phyloP scores from a whole-genome alignment of 2,329 filamentous ascomycete species.

The Verticillium zaregamsianum region DNA sequence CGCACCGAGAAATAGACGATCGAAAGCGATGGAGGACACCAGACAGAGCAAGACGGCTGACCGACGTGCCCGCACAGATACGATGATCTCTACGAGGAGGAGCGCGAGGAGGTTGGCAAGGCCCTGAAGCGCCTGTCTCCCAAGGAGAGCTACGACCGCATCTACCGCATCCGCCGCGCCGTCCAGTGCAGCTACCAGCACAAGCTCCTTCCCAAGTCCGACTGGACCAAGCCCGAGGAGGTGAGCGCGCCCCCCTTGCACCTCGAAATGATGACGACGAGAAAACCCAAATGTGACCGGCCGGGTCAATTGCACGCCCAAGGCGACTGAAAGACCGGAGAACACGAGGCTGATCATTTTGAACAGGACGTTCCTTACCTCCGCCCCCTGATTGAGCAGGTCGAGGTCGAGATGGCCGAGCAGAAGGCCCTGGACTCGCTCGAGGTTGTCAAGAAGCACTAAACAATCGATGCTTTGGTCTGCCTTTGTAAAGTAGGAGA shows the following conservation, averaged over 20 bases:
- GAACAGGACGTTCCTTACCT: conserved; percentile 51
- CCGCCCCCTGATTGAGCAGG: conserved; percentile 44
- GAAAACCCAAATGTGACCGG: neutral
- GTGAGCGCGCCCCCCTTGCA: conserved; percentile 24
- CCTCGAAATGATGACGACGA: neutral
- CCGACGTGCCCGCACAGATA: conserved; percentile 49
- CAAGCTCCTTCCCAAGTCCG: conserved; percentile 58
- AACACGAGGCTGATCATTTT: conserved; percentile 7
- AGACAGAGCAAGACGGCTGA: neutral
- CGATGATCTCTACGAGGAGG: conserved; percentile 94
- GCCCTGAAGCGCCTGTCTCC: conserved; percentile 87
- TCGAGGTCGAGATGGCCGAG: conserved; percentile 47
- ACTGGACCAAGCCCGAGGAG: conserved; percentile 57
- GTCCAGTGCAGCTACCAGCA: conserved; percentile 69
- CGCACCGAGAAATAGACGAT: neutral
- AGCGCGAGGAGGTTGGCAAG: conserved; percentile 79
- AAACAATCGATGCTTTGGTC: conserved; percentile 8
- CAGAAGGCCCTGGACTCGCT: conserved; percentile 48
- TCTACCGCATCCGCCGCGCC: conserved; percentile 94
- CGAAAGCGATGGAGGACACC: neutral
- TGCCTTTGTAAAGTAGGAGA: conserved; percentile 1
- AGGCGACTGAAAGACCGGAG: neutral
- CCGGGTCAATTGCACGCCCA: neutral
- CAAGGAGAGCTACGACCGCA: conserved; percentile 91
- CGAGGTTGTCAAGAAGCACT: conserved; percentile 40